A percentile compares a stretch with the other conserved stretches of the same genome.
Evolutionary conservation across 306 rosid species (phyloP).

Genomic region (Cucurbita ficifolia): DNA sequence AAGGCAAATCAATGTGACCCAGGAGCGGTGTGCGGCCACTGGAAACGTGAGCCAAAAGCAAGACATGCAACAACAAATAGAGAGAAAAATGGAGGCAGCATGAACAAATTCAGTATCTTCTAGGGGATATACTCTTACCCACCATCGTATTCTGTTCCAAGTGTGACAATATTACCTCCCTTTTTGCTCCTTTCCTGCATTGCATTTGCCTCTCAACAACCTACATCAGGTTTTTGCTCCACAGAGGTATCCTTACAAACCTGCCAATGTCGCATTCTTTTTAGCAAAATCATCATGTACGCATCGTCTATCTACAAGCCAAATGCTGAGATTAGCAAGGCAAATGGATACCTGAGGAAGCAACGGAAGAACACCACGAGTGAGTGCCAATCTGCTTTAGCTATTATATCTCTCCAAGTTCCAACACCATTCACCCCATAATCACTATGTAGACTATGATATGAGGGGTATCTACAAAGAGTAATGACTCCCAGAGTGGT

Average conservation of each 20-base stretch:
- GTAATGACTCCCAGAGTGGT: background rate
- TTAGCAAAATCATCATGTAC: background rate
- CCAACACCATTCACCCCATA: conserved; percentile 13
- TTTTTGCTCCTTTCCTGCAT: conserved; percentile 8
- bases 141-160: conserved; percentile 24
- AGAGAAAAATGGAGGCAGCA: conserved; percentile 28
- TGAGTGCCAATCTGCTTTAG: conserved; percentile 4
- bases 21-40: conserved; percentile 34
- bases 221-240: background rate
- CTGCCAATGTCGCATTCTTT: background rate
- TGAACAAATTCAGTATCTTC: conserved; percentile 53
- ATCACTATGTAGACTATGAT: conserved; percentile 10
- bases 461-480: background rate
- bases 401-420: background rate
- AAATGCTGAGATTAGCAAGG: conserved; percentile 2
- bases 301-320: background rate
- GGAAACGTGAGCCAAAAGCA: conserved; percentile 12
- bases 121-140: conserved; percentile 63
- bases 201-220: background rate
- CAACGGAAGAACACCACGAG: conserved; percentile 14
- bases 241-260: background rate
- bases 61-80: conserved; percentile 5
- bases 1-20: conserved; percentile 50
- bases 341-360: background rate
- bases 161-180: conserved; percentile 15